Evolutionary conservation across 75 land plant species (phyloP).

Genomic region (Sequoiadendron giganteum): DNA sequence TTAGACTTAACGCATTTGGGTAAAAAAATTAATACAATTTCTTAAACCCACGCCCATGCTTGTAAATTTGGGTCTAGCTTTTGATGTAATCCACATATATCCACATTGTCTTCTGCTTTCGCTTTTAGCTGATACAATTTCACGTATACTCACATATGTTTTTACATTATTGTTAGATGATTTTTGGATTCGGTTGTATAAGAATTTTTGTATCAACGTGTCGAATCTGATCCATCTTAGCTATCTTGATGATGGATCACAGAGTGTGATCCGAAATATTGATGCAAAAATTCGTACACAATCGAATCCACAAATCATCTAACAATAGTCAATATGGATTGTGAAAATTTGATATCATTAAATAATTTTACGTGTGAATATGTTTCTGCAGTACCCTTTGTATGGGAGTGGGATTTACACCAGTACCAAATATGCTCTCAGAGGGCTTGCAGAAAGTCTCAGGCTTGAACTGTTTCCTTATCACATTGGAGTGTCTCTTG

Average conservation of each 20-base stretch:
- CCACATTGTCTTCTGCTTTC: not conserved
- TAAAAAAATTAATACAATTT: not conserved
- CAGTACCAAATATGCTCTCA: conserved; percentile 29
- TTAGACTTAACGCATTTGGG: not conserved
- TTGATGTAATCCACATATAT: not conserved
- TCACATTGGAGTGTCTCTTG: conserved; percentile 15
- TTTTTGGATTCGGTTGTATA: too few relatives aligned
- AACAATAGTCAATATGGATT: too few relatives aligned
- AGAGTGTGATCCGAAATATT: too few relatives aligned
- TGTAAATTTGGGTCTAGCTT: not conserved
- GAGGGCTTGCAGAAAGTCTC: conserved; percentile 26
- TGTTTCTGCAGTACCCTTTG: conserved; percentile 15
- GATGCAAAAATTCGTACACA: too few relatives aligned
- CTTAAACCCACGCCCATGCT: not conserved
- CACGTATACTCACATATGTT: not conserved
- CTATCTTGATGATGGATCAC: too few relatives aligned
- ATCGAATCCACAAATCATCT: too few relatives aligned
- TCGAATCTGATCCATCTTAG: too few relatives aligned
- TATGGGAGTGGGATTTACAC: conserved; percentile 23
- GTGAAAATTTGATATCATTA: too few relatives aligned
- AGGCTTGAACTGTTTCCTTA: conserved; percentile 22
- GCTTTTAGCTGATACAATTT: too few relatives aligned
- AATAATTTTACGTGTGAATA: not conserved
- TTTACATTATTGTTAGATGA: too few relatives aligned
- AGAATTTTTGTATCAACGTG: too few relatives aligned